phyloP scores from a whole-genome alignment of 108 stramenopile species.

The Cyclotella baltica region DNA sequence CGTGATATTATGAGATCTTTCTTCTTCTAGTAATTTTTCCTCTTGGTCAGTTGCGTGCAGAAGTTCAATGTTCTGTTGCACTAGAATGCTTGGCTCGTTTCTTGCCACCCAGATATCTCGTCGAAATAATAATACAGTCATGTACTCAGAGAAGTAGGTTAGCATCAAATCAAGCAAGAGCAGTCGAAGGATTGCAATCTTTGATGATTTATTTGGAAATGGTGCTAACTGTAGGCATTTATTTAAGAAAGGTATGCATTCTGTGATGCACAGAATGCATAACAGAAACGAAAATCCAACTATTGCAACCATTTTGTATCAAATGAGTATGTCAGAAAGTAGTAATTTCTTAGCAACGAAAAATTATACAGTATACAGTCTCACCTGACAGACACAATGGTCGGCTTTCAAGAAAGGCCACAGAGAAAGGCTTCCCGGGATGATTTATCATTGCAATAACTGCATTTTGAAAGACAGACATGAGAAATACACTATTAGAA shows the following conservation, averaged over 20 bases:
- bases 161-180: constrained; percentile 24
- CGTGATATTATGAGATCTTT: constrained; percentile 17
- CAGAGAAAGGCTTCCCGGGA: constrained; percentile 60
- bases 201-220: constrained; percentile 34
- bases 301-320: background rate
- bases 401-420: constrained; percentile 56
- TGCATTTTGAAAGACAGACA: constrained; percentile 69
- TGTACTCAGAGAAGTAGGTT: constrained; percentile 31
- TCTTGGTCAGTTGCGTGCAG: constrained; percentile 28
- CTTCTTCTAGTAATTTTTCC: constrained; percentile 19
- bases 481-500: constrained; percentile 67
- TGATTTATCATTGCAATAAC: constrained; percentile 64
- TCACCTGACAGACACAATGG: constrained; percentile 36
- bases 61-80: background rate
- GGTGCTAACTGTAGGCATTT: constrained; percentile 39
- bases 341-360: background rate
- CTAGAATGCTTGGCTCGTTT: constrained; percentile 9
- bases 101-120: constrained; percentile 37
- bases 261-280: constrained; percentile 35
- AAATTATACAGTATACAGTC: background rate
- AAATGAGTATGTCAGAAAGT: background rate
- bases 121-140: constrained; percentile 27
- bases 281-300: constrained; percentile 35
- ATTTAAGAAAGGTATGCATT: constrained; percentile 36
- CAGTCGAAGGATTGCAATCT: constrained; percentile 32